Conservation (phyloP, 2,329 filamentous ascomycete species). For the Huntiella bhutanensis region DNA sequence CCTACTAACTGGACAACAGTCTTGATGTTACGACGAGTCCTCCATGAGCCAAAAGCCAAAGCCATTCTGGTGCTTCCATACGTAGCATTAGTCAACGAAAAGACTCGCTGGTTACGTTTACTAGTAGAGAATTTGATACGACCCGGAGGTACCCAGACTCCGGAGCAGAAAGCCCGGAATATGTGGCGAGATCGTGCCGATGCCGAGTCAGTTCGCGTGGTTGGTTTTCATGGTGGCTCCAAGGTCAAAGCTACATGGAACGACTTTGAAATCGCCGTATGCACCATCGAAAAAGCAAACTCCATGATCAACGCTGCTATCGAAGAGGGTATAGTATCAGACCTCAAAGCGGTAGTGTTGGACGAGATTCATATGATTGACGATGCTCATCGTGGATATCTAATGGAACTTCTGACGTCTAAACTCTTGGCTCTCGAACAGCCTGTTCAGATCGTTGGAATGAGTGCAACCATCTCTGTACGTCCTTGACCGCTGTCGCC, state of each 20-base stretch:
- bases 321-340: conserved; percentile 46
- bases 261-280: conserved; percentile 61
- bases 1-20: conserved; percentile 21
- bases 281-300: conserved; percentile 70
- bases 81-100: conserved; percentile 64
- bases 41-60: conserved; percentile 44
- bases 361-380: conserved; percentile 74
- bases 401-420: conserved; percentile 55
- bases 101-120: conserved; percentile 52
- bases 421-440: conserved; percentile 53
- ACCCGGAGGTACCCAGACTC: conserved; percentile 18
- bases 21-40: conserved; percentile 51
- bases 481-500: conserved; percentile 14
- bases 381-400: conserved; percentile 55
- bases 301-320: conserved; percentile 54
- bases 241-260: conserved; percentile 48
- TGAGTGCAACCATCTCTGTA: conserved; percentile 63
- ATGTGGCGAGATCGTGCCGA: conserved; percentile 36
- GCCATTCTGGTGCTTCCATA: conserved; percentile 58
- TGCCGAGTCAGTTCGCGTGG: conserved; percentile 42
- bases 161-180: conserved; percentile 19
- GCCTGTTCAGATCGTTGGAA: conserved; percentile 51
- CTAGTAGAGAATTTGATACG: conserved; percentile 41
- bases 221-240: conserved; percentile 58
- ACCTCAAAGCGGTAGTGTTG: conserved; percentile 47